Percentiles rank a stretch among this genome's conserved stretches.
Evolutionary conservation across 1,284 basidiomycete genomes (phyloP).

Genomic region (Anthracocystis walkeri): DNA sequence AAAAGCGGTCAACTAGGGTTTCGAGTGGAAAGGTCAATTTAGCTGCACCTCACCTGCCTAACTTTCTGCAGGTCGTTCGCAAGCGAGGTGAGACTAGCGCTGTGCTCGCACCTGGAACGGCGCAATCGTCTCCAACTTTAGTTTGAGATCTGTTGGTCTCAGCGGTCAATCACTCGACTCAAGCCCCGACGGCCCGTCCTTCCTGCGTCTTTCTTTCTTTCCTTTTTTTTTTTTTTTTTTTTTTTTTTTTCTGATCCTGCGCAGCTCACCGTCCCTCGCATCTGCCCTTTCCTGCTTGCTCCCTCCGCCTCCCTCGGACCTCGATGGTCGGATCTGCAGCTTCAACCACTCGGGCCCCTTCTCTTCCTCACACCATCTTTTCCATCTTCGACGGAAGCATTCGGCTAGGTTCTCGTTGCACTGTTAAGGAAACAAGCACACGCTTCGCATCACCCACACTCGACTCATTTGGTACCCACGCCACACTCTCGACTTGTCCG

Average conservation of each 20-base stretch:
- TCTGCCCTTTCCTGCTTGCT: not conserved
- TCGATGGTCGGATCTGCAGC: constrained; percentile 1
- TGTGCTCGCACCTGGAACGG: not conserved
- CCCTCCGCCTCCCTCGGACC: no score
- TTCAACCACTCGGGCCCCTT: not conserved
- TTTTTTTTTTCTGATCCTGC: not conserved
- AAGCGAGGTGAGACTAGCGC: constrained; percentile 11
- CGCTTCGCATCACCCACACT: constrained; percentile 5
- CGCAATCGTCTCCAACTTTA: not conserved
- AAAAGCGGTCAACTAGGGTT: no score
- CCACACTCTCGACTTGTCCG: not conserved
- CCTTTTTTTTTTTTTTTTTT: not conserved
- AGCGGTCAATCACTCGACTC: not conserved
- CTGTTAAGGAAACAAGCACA: not conserved
- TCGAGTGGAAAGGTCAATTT: not conserved
- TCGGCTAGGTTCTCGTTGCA: not conserved
- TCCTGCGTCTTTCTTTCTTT: not conserved
- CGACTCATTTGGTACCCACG: not conserved
- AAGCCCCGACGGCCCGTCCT: not conserved
- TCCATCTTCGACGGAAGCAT: not conserved
- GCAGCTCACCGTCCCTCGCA: not conserved
- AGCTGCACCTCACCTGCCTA: constrained; percentile 15
- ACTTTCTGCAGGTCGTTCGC: constrained; percentile 10
- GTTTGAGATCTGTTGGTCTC: constrained; percentile 2
- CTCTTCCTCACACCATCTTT: not conserved